phyloP scores from a whole-genome alignment of 176 grass and related monocot species.

The Phragmites australis region DNA sequence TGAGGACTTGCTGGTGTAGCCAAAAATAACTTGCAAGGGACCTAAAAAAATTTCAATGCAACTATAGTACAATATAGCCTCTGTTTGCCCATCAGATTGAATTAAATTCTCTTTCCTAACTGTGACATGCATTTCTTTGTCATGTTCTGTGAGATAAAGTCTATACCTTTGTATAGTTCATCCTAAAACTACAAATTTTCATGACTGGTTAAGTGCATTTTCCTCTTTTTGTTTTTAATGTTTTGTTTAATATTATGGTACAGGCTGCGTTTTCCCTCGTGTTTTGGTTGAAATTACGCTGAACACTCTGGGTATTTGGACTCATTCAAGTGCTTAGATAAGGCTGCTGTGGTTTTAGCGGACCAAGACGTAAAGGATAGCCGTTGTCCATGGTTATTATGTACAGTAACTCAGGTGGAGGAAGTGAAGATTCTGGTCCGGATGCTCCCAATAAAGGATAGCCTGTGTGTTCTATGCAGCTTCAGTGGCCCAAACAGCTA shows the following conservation, averaged over 20 bases:
- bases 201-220: not conserved
- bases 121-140: not conserved
- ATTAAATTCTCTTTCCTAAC: not conserved
- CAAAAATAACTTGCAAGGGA: not conserved
- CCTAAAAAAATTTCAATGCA: not conserved
- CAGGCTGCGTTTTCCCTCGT: not conserved
- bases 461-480: conserved; percentile 61
- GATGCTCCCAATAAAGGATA: conserved; percentile 78
- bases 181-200: not conserved
- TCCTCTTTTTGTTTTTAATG: not conserved
- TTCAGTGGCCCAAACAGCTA: conserved; percentile 65
- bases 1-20: not conserved
- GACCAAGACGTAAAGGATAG: conserved; percentile 48
- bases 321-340: conserved; percentile 66
- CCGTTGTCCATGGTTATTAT: conserved; percentile 33
- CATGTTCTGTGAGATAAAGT: not conserved
- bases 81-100: not conserved
- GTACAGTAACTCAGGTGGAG: conserved; percentile 81
- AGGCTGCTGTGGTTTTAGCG: conserved; percentile 58
- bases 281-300: not conserved
- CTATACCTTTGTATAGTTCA: not conserved
- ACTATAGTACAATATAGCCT: not conserved
- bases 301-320: conserved; percentile 6
- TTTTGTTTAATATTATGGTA: not conserved
- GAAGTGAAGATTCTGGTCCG: conserved; percentile 86